Base-by-base conservation (phyloP, 768 basidiomycete genomes). In the Daedalea quercina region DNA sequence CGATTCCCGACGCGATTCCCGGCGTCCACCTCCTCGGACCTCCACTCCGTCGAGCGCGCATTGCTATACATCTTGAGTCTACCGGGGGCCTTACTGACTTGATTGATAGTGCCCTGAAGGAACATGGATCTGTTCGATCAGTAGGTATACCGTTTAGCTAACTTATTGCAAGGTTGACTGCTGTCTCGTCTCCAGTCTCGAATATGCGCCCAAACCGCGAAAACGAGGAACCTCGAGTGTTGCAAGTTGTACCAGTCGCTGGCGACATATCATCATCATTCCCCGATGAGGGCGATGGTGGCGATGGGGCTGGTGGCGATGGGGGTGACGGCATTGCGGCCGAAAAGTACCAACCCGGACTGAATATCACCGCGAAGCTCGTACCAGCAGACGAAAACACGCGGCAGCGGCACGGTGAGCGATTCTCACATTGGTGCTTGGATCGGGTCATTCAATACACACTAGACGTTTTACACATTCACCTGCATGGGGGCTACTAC, bases 51-150 rank as follows among this genome's bases (percentile, higher is more conserved):
- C 11, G 4, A 6, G 28, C 28, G 28, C 4, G 6, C 37, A 6
- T 40, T 26, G 44, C 49, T 23, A 33, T 37, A 15, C 25, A 17
- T 7, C 20, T 43, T 8, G 26, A 34, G 20, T 28, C n/a, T 3
- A 34, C 37, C 15, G 23, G 15, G 28, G 6, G 4, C 28, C 6
- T 31, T 11, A 19, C 42, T 54, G 24, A 54, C 28, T 15, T 1
- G 33, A 15, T 43, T 35, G 25, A 4, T 50, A 67, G 64, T 69
- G 67, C 42, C 65, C 65, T 13, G 47, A 55, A 11, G 67, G 67
- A 35, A 67, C 67, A 13, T 64, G 62, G 64, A 63, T 69, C 25
- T 67, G 67, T 55, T 37, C 59, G 44, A 66, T 57, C 12, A 51
- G 67, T 66, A 43, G 54, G 61, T 51, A 26, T 44, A 15, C 34